Evolutionary conservation across 768 basidiomycete genomes (phyloP).

Genomic region (Pulveroboletus frians): DNA sequence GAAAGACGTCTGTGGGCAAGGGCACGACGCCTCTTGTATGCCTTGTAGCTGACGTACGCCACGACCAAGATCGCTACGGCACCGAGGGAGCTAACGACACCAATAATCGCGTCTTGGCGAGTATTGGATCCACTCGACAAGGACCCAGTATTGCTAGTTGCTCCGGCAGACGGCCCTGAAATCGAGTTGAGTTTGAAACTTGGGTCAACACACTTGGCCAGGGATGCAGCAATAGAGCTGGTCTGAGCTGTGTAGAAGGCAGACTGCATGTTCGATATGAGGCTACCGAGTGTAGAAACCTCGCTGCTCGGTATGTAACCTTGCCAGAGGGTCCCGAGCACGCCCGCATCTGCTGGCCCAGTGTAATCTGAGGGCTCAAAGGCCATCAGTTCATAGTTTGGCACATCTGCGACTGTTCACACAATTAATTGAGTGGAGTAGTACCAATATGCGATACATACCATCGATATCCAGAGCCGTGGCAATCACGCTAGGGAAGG

Average conservation of each 20-base stretch:
- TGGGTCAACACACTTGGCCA: conserved; percentile 67
- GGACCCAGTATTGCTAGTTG: conserved; percentile 15
- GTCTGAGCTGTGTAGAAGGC: conserved; percentile 55
- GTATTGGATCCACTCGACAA: conserved; percentile 30
- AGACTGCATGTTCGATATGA: conserved; percentile 59
- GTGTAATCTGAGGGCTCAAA: conserved; percentile 58
- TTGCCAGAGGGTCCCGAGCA: conserved; percentile 66
- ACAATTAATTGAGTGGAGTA: conserved; percentile 29
- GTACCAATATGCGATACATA: conserved; percentile 24
- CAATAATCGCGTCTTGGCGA: conserved; percentile 84
- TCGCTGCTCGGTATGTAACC: conserved; percentile 56
- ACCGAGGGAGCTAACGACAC: conserved; percentile 80
- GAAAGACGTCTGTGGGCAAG: conserved; percentile 68
- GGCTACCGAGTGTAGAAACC: conserved; percentile 57
- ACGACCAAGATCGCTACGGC: conserved; percentile 70
- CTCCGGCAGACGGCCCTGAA: conserved; percentile 33
- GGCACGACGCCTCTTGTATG: conserved; percentile 61
- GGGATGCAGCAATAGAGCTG: conserved; percentile 41
- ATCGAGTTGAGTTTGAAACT: conserved; percentile 55
- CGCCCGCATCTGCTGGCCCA: conserved; percentile 38
- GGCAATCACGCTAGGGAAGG: conserved; percentile 50
- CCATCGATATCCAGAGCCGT: conserved; percentile 40
- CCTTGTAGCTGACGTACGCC: conserved; percentile 64
- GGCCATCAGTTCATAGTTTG: conserved; percentile 59
- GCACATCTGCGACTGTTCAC: conserved; percentile 32